A percentile compares a stretch with the other conserved stretches of the same genome.
These are phyloP conservation scores for Gamsiella multidivaricata DNA, from an alignment of 192 early-diverging fungal genomes.

Conservation along the genomic window DNA sequence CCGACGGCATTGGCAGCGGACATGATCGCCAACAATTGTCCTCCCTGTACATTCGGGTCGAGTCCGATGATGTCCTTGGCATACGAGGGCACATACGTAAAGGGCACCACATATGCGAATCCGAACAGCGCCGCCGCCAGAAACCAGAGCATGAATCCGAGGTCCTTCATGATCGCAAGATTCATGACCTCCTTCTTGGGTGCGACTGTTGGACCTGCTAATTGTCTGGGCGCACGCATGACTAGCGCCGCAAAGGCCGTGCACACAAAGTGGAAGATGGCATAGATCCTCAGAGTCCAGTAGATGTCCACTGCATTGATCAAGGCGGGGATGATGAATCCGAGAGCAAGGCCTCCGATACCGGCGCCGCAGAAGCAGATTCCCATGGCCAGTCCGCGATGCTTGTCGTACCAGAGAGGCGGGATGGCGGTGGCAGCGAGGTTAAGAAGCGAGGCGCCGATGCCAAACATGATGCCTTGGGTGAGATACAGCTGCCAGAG, in stretches of 20 bases:
- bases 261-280: conserved; percentile 38
- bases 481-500: conserved; percentile 48
- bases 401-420: conserved; percentile 52
- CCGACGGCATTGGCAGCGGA: conserved; percentile 52
- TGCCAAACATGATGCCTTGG: conserved; percentile 57
- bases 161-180: conserved; percentile 23
- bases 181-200: conserved; percentile 22
- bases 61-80: conserved; percentile 26
- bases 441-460: conserved; percentile 54
- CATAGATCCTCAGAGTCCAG: conserved; percentile 37
- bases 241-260: conserved; percentile 49
- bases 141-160: conserved; percentile 29
- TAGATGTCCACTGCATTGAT: conserved; percentile 45
- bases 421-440: conserved; percentile 45
- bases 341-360: conserved; percentile 44
- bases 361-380: conserved; percentile 54
- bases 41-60: conserved; percentile 42
- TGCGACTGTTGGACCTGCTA: conserved; percentile 19
- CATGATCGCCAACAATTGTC: conserved; percentile 50
- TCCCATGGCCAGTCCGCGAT: conserved; percentile 55
- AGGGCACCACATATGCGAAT: conserved; percentile 28
- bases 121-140: conserved; percentile 15
- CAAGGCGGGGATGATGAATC: conserved; percentile 25
- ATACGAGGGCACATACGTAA: conserved; percentile 34
- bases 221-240: conserved; percentile 31